Conservation (phyloP, 2,329 filamentous ascomycete genomes). For the Dothideomycetes sp. region DNA sequence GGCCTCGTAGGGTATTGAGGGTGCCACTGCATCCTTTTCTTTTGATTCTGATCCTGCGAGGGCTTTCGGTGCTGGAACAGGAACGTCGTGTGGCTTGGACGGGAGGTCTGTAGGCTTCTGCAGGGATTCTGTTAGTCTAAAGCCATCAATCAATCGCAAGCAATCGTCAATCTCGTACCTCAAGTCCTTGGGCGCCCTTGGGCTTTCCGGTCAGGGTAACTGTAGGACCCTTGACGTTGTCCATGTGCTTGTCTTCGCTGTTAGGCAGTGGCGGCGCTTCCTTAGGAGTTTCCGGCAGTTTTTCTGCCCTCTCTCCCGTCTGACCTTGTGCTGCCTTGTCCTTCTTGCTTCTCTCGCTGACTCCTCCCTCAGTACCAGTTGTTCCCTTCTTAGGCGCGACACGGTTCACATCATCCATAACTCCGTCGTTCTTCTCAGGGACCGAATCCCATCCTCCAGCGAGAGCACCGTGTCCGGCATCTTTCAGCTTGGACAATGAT, state of each 20-base stretch:
- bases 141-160: too few species aligned
- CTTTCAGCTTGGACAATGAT: conserved; percentile 30
- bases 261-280: conserved; percentile 74
- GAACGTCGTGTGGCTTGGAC: conserved; percentile 64
- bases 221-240: conserved; percentile 28
- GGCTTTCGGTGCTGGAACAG: conserved; percentile 53
- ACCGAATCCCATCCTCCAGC: conserved; percentile 31
- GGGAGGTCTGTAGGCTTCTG: conserved; percentile 78
- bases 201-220: conserved; percentile 28
- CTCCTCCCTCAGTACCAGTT: conserved; percentile 79
- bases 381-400: conserved; percentile 72
- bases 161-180: conserved; percentile 44
- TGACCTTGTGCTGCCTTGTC: conserved; percentile 57
- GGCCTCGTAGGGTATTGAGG: background rate
- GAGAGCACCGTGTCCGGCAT: conserved; percentile 35
- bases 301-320: conserved; percentile 60
- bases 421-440: conserved; percentile 58
- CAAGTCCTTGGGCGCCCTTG: conserved; percentile 34
- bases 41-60: conserved; percentile 21
- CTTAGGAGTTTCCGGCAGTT: conserved; percentile 74
- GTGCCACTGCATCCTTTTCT: conserved; percentile 11
- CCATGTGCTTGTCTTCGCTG: conserved; percentile 64
- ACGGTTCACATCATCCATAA: conserved; percentile 84
- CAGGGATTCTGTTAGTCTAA: conserved; percentile 16
- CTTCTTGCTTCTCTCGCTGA: conserved; percentile 77